Evolutionary conservation across 805 yeast species (phyloP).

Genomic region (Lachancea meyersii): DNA sequence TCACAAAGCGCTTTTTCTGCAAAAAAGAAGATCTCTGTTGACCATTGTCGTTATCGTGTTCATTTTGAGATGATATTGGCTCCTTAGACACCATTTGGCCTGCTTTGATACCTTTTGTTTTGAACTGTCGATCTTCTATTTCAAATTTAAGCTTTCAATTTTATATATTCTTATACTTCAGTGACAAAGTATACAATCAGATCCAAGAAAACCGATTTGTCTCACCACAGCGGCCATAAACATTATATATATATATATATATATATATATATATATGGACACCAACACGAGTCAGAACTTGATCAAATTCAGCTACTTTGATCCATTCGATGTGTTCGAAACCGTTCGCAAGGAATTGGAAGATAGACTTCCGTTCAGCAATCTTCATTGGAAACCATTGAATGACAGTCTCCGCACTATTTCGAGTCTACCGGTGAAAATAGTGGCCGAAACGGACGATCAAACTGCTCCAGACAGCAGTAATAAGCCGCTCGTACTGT

Average conservation of each 20-base stretch:
- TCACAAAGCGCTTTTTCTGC: neutral
- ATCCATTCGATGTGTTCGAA: conserved; percentile 32
- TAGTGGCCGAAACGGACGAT: conserved; percentile 18
- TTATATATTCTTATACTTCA: neutral
- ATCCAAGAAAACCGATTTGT: neutral
- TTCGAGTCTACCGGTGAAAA: conserved; percentile 18
- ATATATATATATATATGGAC: neutral
- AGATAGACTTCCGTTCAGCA: conserved; percentile 26
- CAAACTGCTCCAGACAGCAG: conserved; percentile 2
- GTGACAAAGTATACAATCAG: neutral
- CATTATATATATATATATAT: no score
- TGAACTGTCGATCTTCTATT: no score
- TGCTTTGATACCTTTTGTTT: neutral
- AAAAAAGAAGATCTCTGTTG: neutral
- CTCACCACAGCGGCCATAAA: neutral
- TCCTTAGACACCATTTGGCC: neutral
- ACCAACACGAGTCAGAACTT: neutral
- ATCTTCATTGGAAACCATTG: conserved; percentile 30
- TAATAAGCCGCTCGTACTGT: conserved; percentile 47
- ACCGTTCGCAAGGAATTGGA: conserved; percentile 26
- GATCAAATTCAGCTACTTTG: conserved; percentile 30
- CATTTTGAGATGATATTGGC: neutral
- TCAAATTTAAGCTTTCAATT: no score
- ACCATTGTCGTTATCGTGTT: neutral
- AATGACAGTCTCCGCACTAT: conserved; percentile 25